Evolutionary conservation across 2,329 filamentous ascomycete species (phyloP).

Genomic region (Atkinsonella hypoxylon): DNA sequence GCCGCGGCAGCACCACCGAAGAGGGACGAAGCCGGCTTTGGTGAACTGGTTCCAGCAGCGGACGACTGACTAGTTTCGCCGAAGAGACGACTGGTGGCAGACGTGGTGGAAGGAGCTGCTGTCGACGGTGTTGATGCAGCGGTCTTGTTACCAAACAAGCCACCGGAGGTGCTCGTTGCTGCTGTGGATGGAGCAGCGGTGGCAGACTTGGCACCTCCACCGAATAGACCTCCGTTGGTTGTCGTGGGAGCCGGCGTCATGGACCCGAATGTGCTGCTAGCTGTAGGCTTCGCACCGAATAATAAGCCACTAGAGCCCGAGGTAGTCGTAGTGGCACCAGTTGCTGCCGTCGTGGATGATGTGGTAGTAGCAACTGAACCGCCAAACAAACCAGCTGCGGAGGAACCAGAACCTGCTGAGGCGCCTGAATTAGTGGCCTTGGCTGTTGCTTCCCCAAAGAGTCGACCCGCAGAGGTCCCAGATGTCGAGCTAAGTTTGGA

Average conservation of each 20-base stretch:
- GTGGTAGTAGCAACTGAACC: slow-evolving; percentile 9
- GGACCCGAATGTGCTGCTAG: slow-evolving; percentile 22
- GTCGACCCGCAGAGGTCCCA: slow-evolving; percentile 9
- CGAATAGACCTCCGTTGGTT: slow-evolving; percentile 21
- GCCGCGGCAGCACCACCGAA: slow-evolving; percentile 14
- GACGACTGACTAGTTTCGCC: slow-evolving; percentile 12
- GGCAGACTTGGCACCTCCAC: slow-evolving; percentile 16
- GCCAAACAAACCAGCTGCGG: slow-evolving; percentile 17
- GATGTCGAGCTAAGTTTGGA: slow-evolving; percentile 14
- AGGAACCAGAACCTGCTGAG: slow-evolving; percentile 9
- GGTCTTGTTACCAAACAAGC: slow-evolving; percentile 23
- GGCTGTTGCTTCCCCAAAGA: slow-evolving; percentile 17
- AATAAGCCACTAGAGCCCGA: slow-evolving; percentile 16
- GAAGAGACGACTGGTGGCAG: slow-evolving; percentile 20
- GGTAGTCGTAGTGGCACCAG: slow-evolving; percentile 14
- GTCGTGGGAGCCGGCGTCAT: slow-evolving; percentile 21
- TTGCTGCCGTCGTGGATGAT: slow-evolving; percentile 13
- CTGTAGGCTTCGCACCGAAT: slow-evolving; percentile 30
- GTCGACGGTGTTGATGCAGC: slow-evolving; percentile 17
- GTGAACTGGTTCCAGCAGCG: slow-evolving; percentile 3
- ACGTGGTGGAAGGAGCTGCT: slow-evolving; percentile 18
- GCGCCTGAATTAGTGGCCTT: slow-evolving; percentile 14
- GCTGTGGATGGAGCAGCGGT: slow-evolving; percentile 11
- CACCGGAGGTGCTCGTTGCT: slow-evolving; percentile 16
- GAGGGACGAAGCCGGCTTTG: slow-evolving; percentile 9